Evolutionary conservation across 768 basidiomycete genomes (phyloP), one percentile per base, ranked within the genome.

Genomic region (Suillus lakei): DNA sequence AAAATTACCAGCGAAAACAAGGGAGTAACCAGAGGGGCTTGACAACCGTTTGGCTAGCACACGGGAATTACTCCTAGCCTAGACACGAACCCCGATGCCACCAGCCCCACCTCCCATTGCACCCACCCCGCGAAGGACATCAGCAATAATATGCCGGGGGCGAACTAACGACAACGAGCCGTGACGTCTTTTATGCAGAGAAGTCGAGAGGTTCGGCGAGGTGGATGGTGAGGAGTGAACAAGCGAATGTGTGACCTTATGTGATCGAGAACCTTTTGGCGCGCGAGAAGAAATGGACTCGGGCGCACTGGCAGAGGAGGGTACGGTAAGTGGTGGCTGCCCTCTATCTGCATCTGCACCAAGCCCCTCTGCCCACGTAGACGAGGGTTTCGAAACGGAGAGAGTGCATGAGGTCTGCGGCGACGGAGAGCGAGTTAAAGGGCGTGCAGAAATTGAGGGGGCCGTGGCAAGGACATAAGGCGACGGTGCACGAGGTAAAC

Each of bases 41-140:
- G 58, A n/a, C 5, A 30, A 30, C 26, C 23, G 3, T 18, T 28
- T 26, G 23, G 1, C 16, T 38, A 32, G 16, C 3, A 23, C 23
- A 59, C 36, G 7, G 36, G 39, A 18, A 26, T 26, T 9, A 12
- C 41, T 12, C 6, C 23, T n/a, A 12, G 23, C 3, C 38, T 41
- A 65, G 16, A 67, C 39, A 13, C 30, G 55, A 30, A 60, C 26
- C 12, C 43, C 65, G 51, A 66, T 21, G 8, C 66, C 63, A 34
- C 41, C 16, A 23, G 32, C 8, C 30, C 66, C 66, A 7, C 64
- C 63, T 44, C 68, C 66, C 18, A 83, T 80, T 36, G 78, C 77
- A 39, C 78, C 77, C 4, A 85, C 83, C 1, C 84, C 82, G 58
- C 79, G 83, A 36, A 85, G 65, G 32, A 83, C 76, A 63, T 83